Percentiles rank a stretch among this genome's conserved stretches.
Evolutionary conservation across 2,329 filamentous ascomycete species (phyloP).

Genomic region (Fusarium sororula): DNA sequence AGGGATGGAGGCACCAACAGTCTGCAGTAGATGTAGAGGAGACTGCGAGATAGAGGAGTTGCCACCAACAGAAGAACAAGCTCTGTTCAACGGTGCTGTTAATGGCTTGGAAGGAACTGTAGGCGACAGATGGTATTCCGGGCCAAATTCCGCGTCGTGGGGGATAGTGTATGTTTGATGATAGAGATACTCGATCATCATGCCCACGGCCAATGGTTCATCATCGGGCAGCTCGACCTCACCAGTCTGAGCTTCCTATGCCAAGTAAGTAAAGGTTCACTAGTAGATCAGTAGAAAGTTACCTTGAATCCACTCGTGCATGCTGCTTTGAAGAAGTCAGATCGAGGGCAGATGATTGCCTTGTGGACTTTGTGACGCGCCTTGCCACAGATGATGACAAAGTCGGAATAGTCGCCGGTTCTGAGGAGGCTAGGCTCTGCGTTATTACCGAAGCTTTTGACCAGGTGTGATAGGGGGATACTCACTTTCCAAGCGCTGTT

Average conservation of each 20-base stretch:
- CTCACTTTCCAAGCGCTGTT: not conserved
- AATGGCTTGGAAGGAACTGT: rapidly evolving
- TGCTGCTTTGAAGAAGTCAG: not conserved
- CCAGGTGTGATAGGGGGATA: not conserved
- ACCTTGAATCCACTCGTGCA: not conserved
- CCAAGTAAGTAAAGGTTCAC: not conserved
- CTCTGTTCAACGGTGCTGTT: not conserved
- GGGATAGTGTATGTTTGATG: not conserved
- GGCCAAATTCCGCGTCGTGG: not conserved
- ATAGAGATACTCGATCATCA: not conserved
- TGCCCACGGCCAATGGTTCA: not conserved
- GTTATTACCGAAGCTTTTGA: rapidly evolving
- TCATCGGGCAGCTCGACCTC: not conserved
- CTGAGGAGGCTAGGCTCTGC: not conserved
- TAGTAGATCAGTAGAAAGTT: not conserved
- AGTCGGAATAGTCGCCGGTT: not conserved
- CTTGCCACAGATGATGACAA: not conserved
- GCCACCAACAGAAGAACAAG: not conserved
- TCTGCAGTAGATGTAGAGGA: not conserved
- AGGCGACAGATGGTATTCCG: rapidly evolving
- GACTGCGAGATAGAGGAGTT: not conserved
- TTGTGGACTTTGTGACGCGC: not conserved
- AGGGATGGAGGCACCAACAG: rapidly evolving
- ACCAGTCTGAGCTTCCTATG: not conserved
- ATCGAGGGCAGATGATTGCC: not conserved